Evolutionary conservation across 495 filamentous ascomycete genomes (phyloP), one percentile per base, ranked within the genome.

Genomic region (Xylaria intraflava): DNA sequence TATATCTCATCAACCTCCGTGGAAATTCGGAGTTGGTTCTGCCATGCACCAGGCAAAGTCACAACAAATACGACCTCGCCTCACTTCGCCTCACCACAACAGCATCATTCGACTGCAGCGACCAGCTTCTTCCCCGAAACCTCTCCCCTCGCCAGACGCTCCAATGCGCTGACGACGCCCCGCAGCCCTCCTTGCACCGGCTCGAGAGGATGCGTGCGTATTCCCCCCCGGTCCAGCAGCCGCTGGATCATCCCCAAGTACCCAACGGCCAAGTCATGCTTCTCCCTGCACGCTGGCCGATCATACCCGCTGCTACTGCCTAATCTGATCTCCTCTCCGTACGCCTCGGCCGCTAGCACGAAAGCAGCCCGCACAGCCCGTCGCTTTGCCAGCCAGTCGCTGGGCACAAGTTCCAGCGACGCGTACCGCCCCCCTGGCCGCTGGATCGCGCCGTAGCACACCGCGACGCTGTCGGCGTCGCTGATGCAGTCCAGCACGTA

Each of bases 51-150:
- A n/a, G n/a, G n/a, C n/a, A n/a, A n/a, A n/a, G n/a, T n/a, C n/a
- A n/a, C n/a, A n/a, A n/a, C n/a, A n/a, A n/a, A n/a, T n/a, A n/a
- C n/a, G n/a, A n/a, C n/a, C n/a, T n/a, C n/a, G n/a, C n/a, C n/a
- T n/a, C n/a, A n/a, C n/a, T n/a, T n/a, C n/a, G n/a, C n/a, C n/a
- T n/a, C n/a, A n/a, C n/a, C n/a, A n/a, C n/a, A n/a, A n/a, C n/a
- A n/a, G n/a, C n/a, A n/a, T n/a, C n/a, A n/a, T n/a, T n/a, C n/a
- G n/a, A n/a, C n/a, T n/a, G n/a, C 38, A 20, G 40, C 48, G 36
- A 87, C 81, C 49, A 86, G 52, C 70, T 85, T 87, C 58, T 70
- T 66, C 20, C 80, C 82, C 56, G 78, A 81, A 17, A 85, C 74
- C 59, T 73, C 75, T 33, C 68, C 73, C 47, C 69, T 65, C 60